Percentiles rank a stretch among this genome's conserved stretches.
Conservation (phyloP, 1,284 basidiomycete species). For the Rhodotorula sp. region DNA sequence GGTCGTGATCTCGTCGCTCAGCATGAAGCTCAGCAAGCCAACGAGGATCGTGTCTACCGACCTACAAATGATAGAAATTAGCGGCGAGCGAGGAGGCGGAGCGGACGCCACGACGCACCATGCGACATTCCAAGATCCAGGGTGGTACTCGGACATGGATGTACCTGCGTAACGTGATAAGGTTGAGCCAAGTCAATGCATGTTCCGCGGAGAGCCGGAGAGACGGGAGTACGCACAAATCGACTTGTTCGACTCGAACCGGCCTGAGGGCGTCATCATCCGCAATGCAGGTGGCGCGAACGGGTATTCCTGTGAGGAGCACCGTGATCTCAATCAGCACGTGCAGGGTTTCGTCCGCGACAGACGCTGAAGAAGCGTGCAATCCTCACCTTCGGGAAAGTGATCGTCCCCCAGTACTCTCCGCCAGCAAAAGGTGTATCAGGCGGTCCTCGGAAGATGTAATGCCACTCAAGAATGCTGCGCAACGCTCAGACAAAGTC, state of each 20-base stretch:
- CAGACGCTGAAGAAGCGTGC: neutral
- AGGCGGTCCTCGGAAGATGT: constrained; percentile 41
- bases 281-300: constrained; percentile 44
- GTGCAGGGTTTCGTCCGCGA: no score
- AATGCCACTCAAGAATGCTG: constrained; percentile 44
- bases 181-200: no score
- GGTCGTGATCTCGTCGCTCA: constrained; percentile 44
- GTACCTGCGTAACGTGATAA: neutral
- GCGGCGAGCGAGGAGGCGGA: neutral
- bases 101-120: neutral
- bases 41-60: constrained; percentile 41
- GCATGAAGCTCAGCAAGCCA: constrained; percentile 44
- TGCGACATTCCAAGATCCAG: constrained; percentile 44
- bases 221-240: constrained; percentile 23
- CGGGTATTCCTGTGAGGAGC: constrained; percentile 38
- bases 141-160: constrained; percentile 31
- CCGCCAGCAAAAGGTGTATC: constrained; percentile 40
- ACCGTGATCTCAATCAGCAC: neutral
- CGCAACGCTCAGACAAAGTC: no score
- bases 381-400: constrained; percentile 29
- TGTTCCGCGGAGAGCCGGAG: neutral
- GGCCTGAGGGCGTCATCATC: constrained; percentile 44
- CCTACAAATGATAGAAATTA: constrained; percentile 16
- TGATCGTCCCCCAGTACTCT: constrained; percentile 44
- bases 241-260: constrained; percentile 37